phyloP scores from a whole-genome alignment of 768 basidiomycete species.

The Phylloporus rhodoxanthus region DNA sequence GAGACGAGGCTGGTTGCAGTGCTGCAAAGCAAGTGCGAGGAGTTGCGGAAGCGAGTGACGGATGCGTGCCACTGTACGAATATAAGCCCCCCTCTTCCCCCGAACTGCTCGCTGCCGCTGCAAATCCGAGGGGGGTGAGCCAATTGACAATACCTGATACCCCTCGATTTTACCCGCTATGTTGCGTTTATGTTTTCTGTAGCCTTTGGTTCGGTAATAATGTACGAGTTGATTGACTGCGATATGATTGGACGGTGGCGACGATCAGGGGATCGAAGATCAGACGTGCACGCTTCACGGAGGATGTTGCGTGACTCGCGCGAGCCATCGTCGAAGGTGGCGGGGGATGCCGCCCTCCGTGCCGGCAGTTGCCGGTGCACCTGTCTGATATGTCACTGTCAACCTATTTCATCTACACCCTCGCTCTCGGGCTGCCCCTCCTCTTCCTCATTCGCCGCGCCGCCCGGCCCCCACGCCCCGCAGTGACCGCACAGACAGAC shows the following conservation, averaged over 20 bases:
- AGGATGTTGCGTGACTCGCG: slow-evolving; percentile 12
- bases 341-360: not conserved
- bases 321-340: not conserved
- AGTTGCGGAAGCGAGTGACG: slow-evolving; percentile 43
- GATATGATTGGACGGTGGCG: slow-evolving; percentile 11
- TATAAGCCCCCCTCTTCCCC: slow-evolving; percentile 37
- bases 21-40: slow-evolving; percentile 43
- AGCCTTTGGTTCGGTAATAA: slow-evolving; percentile 26
- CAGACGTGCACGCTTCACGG: slow-evolving; percentile 22
- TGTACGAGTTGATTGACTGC: slow-evolving; percentile 16
- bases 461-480: slow-evolving; percentile 3
- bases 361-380: slow-evolving; percentile 10
- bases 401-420: slow-evolving; percentile 24
- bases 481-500: slow-evolving; percentile 16
- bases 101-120: slow-evolving; percentile 35
- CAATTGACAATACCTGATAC: slow-evolving; percentile 19
- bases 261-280: slow-evolving; percentile 31
- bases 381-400: slow-evolving; percentile 15
- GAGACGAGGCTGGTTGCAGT: slow-evolving; percentile 30
- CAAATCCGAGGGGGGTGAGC: slow-evolving; percentile 26
- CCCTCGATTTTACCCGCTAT: slow-evolving; percentile 16
- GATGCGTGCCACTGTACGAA: slow-evolving; percentile 43
- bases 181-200: slow-evolving; percentile 21
- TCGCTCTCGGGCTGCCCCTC: slow-evolving; percentile 30
- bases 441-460: slow-evolving; percentile 23